These are phyloP conservation scores for Marasmius sp. DNA, from an alignment of 1,284 basidiomycete species.

Conservation along the genomic window DNA sequence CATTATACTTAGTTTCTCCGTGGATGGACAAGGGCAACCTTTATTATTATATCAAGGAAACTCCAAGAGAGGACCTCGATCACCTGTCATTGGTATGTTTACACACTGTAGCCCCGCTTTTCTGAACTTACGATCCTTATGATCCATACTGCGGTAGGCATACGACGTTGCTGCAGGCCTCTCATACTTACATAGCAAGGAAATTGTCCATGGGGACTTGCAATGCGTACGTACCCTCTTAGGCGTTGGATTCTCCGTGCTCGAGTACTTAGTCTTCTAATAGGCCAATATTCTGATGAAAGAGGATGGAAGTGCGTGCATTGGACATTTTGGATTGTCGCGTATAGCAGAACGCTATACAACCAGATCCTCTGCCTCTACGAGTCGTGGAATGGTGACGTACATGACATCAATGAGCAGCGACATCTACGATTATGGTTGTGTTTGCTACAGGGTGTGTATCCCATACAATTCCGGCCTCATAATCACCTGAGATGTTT, in stretches of 20 bases:
- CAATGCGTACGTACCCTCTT: not conserved
- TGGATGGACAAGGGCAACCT: slow-evolving; percentile 5
- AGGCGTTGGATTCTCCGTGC: not conserved
- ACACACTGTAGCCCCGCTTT: not conserved
- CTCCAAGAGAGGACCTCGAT: not conserved
- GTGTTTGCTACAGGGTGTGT: too few relatives aligned
- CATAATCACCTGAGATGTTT: too few relatives aligned
- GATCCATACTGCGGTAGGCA: not conserved
- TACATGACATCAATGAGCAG: too few relatives aligned
- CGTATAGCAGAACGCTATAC: not conserved
- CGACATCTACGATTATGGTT: too few relatives aligned
- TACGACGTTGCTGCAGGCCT: not conserved
- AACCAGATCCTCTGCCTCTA: too few relatives aligned
- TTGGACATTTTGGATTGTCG: not conserved
- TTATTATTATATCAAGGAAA: not conserved
- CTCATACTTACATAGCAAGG: not conserved
- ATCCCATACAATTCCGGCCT: too few relatives aligned
- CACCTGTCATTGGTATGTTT: not conserved
- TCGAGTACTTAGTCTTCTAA: not conserved
- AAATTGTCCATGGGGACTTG: not conserved
- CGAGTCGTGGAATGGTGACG: too few relatives aligned
- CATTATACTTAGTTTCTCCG: slow-evolving; percentile 7
- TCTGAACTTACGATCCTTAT: not conserved
- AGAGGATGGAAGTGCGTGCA: not conserved
- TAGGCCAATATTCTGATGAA: slow-evolving; percentile 1